phyloP scores from a whole-genome alignment of 306 rosid genomes.

The Ormosia semicastrata region DNA sequence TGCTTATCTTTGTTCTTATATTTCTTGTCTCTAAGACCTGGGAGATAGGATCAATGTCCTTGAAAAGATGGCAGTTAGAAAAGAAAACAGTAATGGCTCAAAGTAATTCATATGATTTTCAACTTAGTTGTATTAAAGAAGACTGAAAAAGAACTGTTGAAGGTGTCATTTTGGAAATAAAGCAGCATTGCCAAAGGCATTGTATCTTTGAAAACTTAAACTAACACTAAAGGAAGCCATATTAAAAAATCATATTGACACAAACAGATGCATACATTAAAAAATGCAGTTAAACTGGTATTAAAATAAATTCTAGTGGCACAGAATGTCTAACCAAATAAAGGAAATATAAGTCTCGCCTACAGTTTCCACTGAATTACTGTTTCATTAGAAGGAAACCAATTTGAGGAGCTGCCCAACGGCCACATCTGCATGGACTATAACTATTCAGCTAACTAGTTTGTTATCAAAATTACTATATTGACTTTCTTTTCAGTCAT shows the following conservation, averaged over 20 bases:
- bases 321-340: not conserved
- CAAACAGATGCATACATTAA: not conserved
- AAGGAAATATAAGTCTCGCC: not conserved
- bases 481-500: not conserved
- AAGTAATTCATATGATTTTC: not conserved
- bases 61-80: not conserved
- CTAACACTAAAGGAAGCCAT: not conserved
- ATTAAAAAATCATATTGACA: not conserved
- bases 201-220: not conserved
- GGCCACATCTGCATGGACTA: not conserved
- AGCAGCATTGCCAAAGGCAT: not conserved
- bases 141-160: not conserved
- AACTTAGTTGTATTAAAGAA: not conserved
- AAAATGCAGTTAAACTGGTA: not conserved
- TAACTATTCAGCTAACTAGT: not conserved
- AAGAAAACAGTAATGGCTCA: not conserved
- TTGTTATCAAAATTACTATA: not conserved
- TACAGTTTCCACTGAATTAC: not conserved
- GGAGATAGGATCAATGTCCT: slow-evolving; percentile 12
- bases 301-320: not conserved
- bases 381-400: not conserved
- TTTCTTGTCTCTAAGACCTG: not conserved
- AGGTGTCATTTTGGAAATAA: not conserved
- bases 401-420: not conserved
- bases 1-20: not conserved